These are phyloP conservation scores for Cinnamomum micranthum DNA, from an alignment of 164 flowering plant species.

Conservation along the genomic window DNA sequence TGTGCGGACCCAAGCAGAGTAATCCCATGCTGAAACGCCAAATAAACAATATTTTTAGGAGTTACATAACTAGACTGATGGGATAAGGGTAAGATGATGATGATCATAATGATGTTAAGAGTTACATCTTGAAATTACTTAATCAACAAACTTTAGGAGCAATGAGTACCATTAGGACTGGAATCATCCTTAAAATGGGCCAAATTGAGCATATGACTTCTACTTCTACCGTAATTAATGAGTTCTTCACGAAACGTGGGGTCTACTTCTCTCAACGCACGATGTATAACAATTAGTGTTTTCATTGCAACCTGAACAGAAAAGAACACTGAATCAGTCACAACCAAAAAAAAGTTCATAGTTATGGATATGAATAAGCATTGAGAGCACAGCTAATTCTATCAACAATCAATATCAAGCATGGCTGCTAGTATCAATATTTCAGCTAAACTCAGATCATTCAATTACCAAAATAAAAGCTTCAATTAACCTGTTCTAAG, in stretches of 20 bases:
- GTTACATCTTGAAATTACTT: neutral
- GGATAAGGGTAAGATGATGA: neutral
- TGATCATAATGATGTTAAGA: neutral
- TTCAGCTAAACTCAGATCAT: neutral
- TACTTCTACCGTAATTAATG: conserved; percentile 77
- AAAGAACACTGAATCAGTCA: conserved; percentile 6
- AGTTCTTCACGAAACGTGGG: conserved; percentile 92
- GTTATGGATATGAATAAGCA: conserved; percentile 5
- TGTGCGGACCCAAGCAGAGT: conserved; percentile 92
- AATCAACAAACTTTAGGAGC: conserved; percentile 1
- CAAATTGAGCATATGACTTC: conserved; percentile 89
- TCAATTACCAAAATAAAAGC: neutral
- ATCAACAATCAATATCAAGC: neutral
- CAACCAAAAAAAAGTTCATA: neutral
- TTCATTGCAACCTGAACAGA: conserved; percentile 81
- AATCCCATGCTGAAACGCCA: conserved; percentile 84
- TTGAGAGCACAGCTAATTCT: neutral
- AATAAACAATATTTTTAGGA: conserved; percentile 8
- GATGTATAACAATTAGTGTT: conserved; percentile 88
- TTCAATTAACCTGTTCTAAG: neutral
- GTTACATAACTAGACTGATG: neutral
- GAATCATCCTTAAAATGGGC: conserved; percentile 97
- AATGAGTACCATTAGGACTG: conserved; percentile 76
- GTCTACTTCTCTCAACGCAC: conserved; percentile 96
- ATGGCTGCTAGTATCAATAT: neutral